phyloP scores from a whole-genome alignment of 129 eudicot genomes.

The Centrapalus pauciflorus region DNA sequence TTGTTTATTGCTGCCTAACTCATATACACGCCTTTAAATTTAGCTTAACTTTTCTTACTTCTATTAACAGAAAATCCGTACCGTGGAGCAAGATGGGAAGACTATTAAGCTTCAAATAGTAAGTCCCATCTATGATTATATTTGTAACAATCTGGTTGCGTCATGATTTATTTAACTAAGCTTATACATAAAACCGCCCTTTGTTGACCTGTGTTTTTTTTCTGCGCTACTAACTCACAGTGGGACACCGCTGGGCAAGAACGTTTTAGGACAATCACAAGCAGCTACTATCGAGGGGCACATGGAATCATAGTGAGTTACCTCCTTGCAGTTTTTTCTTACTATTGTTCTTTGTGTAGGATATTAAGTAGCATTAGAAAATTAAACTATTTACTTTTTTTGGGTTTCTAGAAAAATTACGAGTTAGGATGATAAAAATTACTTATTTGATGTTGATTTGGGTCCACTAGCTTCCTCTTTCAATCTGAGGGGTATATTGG shows the following conservation, averaged over 20 bases:
- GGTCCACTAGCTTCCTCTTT: not conserved
- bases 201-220: not conserved
- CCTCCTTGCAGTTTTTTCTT: not conserved
- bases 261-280: conserved; percentile 44
- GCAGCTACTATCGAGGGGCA: conserved; percentile 42
- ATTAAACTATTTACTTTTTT: too few species aligned
- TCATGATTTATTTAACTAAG: not conserved
- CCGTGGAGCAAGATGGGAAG: conserved; percentile 94
- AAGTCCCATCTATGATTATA: conserved; percentile 16
- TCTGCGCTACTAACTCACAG: conserved; percentile 19
- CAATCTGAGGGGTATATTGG: not conserved
- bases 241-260: conserved; percentile 49
- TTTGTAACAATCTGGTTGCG: not conserved
- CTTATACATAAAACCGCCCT: not conserved
- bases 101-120: conserved; percentile 91
- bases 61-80: conserved; percentile 86
- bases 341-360: not conserved
- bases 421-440: not conserved
- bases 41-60: not conserved
- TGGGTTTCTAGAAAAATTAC: not conserved
- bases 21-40: not conserved
- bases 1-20: conserved; percentile 1
- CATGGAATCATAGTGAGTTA: conserved; percentile 42
- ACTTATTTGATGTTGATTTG: not conserved
- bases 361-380: too few species aligned